Conservation (phyloP, 192 early-diverging fungal species). For the Backusella sp. region DNA sequence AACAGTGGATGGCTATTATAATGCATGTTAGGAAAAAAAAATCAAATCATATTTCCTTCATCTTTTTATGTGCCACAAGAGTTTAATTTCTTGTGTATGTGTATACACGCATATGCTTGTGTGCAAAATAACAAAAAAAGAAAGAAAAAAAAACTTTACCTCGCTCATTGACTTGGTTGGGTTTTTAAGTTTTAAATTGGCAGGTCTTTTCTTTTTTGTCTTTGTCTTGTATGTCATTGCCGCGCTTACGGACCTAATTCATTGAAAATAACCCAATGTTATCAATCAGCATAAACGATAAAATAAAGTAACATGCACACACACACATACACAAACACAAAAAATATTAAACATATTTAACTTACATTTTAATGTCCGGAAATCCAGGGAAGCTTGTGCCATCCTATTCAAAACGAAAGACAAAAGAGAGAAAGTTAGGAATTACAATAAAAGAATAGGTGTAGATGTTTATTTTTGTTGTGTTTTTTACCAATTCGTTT, state of each 20-base stretch:
- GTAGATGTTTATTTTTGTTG: background rate
- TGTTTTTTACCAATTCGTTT: background rate
- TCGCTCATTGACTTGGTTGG: constrained; percentile 1
- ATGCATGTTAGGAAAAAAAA: background rate
- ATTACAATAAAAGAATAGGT: background rate
- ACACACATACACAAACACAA: background rate
- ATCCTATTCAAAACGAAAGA: background rate
- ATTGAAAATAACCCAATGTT: background rate
- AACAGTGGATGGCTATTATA: background rate
- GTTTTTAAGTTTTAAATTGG: background rate
- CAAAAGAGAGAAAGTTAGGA: background rate
- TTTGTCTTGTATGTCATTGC: background rate
- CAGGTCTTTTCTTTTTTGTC: constrained; percentile 2
- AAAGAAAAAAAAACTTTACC: background rate
- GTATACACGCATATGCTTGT: constrained; percentile 4
- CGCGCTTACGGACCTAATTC: background rate
- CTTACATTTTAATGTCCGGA: background rate
- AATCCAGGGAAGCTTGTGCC: background rate
- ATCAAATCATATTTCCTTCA: background rate
- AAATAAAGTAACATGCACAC: background rate
- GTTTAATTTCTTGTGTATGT: background rate
- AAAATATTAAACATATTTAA: background rate
- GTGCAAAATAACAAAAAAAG: background rate
- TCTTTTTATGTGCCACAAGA: background rate
- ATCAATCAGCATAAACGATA: background rate